Evolutionary conservation across 176 grass and related monocot genomes (phyloP).

Genomic region (barley (Hordeum vulgare)): DNA sequence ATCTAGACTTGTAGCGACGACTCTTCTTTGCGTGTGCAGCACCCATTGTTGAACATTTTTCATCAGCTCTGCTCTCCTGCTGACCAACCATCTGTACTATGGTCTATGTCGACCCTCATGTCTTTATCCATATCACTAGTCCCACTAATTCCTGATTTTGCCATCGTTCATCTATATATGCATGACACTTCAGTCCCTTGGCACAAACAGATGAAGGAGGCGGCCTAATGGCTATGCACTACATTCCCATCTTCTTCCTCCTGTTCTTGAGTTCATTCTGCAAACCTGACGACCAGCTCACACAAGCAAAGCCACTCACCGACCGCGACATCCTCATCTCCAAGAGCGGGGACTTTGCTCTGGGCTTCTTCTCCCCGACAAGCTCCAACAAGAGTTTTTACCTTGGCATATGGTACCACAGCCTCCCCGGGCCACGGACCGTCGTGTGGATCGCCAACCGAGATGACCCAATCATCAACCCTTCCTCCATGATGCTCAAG

Average conservation of each 20-base stretch:
- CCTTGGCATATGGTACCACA: conserved; percentile 33
- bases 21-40: no score
- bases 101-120: no score
- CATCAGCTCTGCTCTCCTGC: no score
- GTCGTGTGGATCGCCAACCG: conserved; percentile 42
- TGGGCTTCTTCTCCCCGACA: conserved; percentile 30
- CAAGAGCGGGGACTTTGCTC: conserved; percentile 6
- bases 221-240: not conserved
- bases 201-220: not conserved
- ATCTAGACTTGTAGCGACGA: no score
- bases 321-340: conserved; percentile 1
- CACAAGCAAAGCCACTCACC: not conserved
- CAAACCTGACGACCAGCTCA: conserved; percentile 16
- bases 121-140: no score
- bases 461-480: not conserved
- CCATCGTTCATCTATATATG: no score
- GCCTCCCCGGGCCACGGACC: not conserved
- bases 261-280: not conserved
- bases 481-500: not conserved
- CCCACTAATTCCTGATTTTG: no score
- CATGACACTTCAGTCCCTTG: not conserved
- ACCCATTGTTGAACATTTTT: no score
- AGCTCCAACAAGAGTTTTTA: conserved; percentile 2
- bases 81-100: no score
- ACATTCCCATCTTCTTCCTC: not conserved